Evolutionary conservation across 495 filamentous ascomycete species (phyloP).

Genomic region (Pyrenopolyporus hunteri): DNA sequence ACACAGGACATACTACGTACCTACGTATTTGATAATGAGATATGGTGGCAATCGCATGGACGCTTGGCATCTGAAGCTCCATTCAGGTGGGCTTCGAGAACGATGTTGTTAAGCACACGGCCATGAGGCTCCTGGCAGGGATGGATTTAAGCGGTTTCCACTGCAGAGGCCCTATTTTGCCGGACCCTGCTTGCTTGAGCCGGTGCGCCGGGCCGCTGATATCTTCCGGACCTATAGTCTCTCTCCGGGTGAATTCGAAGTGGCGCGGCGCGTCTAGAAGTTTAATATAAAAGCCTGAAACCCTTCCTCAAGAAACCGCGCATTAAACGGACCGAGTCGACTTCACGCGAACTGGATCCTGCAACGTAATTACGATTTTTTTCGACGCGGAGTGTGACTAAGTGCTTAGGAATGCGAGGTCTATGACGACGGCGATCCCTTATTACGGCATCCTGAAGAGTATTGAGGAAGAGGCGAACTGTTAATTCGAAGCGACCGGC

Average conservation of each 20-base stretch:
- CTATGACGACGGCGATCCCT: constrained; percentile 10
- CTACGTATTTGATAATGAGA: too few relatives aligned
- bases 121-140: constrained; percentile 16
- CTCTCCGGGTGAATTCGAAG: constrained; percentile 30
- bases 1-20: not conserved
- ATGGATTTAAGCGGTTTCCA: too few relatives aligned
- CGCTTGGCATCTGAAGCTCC: not conserved
- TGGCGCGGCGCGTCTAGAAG: constrained; percentile 9
- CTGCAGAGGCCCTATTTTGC: not conserved
- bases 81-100: not conserved
- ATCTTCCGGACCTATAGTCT: constrained; percentile 10
- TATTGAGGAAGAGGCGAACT: not conserved
- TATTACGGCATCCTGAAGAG: not conserved
- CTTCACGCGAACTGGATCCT: constrained; percentile 11
- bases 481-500: not conserved
- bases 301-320: constrained; percentile 12
- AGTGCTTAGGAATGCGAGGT: constrained; percentile 24
- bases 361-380: constrained; percentile 17
- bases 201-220: constrained; percentile 23
- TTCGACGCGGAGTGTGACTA: constrained; percentile 12
- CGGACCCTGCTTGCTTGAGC: constrained; percentile 7
- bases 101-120: constrained; percentile 14
- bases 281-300: constrained; percentile 30
- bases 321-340: constrained; percentile 35
- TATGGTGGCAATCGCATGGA: not conserved